Base-by-base conservation (phyloP, 177 flowering plant genomes). In the Vitis hybrid region DNA sequence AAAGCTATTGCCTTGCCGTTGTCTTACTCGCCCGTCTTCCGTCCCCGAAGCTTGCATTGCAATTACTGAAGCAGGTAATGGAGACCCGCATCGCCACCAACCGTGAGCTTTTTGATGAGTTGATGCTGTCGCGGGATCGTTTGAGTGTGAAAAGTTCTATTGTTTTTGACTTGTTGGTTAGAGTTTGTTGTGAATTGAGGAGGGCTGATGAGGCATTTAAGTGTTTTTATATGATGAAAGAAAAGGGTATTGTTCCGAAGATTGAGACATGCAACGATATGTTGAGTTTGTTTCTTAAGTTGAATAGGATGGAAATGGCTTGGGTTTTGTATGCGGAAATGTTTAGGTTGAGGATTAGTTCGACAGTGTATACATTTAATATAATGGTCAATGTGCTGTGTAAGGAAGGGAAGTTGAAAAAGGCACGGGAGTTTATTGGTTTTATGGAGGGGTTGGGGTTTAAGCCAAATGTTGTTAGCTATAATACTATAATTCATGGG, bases 311-410 rank as follows among this genome's bases (percentile, higher is more conserved):
- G 0, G 82, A 82, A 50, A 70, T 51, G 10, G 91, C 83, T 1
- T 94, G 98, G 97, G 87, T 81, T 66, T 70, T 92, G 83, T 94
- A 85, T 74, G 93, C 88, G 2, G 97, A 92, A 83, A 92, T 94
- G 96, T 92, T 87, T 76, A 81, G 84, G 74, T 76, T 84, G 85
- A 81, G 59, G 80, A 90, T 94, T 16, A 80, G 71, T 58, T 90
- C 94, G 1, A 82, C 65, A 50, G 69, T 85, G 13, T 72, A 73
- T 34, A 92, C 97, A 0, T 90, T 82, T 71, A 94, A 92, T 71
- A 87, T 90, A 62, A 90, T 94, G 97, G 84, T 92, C 60, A 92
- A 92, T 81, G 78, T 83, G 61, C 69, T 92, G 79, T 90, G 93
- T 50, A 87, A 85, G 75, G 94, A 94, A 84, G 97, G 97, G 78